phyloP scores from a whole-genome alignment of 345 rosid genomes.

The Durio zibethinus region DNA sequence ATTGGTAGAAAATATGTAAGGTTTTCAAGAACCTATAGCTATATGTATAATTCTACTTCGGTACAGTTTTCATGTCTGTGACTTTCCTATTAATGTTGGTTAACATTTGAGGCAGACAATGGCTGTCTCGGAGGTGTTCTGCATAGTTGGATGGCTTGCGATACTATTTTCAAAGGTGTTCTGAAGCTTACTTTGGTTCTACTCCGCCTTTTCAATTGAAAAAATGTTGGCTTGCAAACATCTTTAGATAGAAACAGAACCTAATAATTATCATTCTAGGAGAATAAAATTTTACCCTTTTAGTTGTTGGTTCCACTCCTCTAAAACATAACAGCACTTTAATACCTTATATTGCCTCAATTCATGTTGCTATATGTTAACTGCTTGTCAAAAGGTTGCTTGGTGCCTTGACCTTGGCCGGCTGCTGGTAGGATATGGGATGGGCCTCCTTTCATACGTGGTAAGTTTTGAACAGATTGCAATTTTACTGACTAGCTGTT shows the following conservation, averaged over 20 bases:
- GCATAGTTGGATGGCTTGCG: constrained; percentile 61
- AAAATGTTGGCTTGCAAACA: constrained; percentile 1
- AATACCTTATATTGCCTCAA: neutral
- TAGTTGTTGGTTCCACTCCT: neutral
- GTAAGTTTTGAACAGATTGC: constrained; percentile 33
- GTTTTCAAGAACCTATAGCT: neutral
- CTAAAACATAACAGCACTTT: neutral
- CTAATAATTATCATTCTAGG: neutral
- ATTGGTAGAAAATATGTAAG: constrained; percentile 70
- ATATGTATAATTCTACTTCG: neutral
- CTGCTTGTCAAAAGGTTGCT: constrained; percentile 35
- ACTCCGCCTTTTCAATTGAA: neutral
- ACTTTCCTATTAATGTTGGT: neutral
- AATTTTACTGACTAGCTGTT: constrained; percentile 11
- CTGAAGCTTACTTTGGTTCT: neutral
- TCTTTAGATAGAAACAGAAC: neutral
- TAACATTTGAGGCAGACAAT: constrained; percentile 41
- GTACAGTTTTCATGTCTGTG: neutral
- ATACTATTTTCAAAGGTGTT: constrained; percentile 56
- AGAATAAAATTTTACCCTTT: neutral
- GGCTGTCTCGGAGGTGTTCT: constrained; percentile 64
- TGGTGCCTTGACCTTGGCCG: constrained; percentile 72
- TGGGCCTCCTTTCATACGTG: constrained; percentile 75
- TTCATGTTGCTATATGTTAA: neutral
- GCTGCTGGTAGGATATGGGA: constrained; percentile 59